These are phyloP conservation scores for Brassica incana DNA, from an alignment of 345 rosid species.

Conservation along the genomic window DNA sequence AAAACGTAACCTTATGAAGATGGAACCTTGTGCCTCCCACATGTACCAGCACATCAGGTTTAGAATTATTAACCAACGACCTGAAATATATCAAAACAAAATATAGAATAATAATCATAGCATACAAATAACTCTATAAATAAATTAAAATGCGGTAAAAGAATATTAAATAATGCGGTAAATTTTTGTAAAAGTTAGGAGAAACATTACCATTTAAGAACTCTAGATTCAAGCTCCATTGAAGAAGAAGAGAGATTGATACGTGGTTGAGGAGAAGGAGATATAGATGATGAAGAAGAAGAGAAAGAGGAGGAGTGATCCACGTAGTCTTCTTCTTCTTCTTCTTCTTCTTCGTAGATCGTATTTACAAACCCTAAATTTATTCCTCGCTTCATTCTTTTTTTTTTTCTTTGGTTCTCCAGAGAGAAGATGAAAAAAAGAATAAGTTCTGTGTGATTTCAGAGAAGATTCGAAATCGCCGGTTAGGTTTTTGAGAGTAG, in stretches of 20 bases:
- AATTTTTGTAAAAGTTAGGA: background rate
- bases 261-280: slow-evolving; percentile 35
- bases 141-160: background rate
- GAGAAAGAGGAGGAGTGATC: slow-evolving; percentile 42
- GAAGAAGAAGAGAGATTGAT: slow-evolving; percentile 36
- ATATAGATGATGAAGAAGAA: slow-evolving; percentile 37
- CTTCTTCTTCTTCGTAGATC: slow-evolving; percentile 46
- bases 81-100: slow-evolving; percentile 35
- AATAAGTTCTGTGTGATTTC: slow-evolving; percentile 3
- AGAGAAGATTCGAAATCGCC: slow-evolving; percentile 33
- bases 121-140: background rate
- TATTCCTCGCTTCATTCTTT: slow-evolving; percentile 52
- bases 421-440: slow-evolving; percentile 5
- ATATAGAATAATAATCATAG: background rate
- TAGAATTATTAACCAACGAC: slow-evolving; percentile 52
- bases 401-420: background rate
- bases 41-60: slow-evolving; percentile 57
- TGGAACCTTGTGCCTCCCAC: slow-evolving; percentile 66
- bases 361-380: slow-evolving; percentile 72
- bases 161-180: no score
- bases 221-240: slow-evolving; percentile 53
- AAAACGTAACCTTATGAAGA: slow-evolving; percentile 67
- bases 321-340: slow-evolving; percentile 52
- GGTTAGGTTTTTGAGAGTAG: slow-evolving; percentile 34
- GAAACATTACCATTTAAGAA: slow-evolving; percentile 54